These are phyloP conservation scores for Geotrichum armillariae DNA, from an alignment of 1,139 yeast species.

Conservation along the genomic window DNA sequence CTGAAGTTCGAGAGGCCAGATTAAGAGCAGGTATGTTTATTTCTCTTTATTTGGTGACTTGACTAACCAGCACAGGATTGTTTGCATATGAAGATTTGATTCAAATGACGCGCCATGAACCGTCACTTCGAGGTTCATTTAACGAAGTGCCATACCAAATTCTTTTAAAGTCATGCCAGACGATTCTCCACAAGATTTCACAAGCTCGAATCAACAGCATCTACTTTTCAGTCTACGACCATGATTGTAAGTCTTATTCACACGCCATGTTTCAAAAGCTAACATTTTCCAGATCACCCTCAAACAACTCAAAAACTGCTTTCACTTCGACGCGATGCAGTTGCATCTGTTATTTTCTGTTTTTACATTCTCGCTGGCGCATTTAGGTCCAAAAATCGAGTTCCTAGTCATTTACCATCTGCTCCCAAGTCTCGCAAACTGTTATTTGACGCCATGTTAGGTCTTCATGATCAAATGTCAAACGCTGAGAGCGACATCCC, in stretches of 20 bases:
- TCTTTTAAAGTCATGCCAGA: constrained; percentile 43
- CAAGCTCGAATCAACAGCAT: constrained; percentile 51
- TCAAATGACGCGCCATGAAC: constrained; percentile 43
- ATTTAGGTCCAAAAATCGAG: constrained; percentile 40
- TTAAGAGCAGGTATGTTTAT: constrained; percentile 41
- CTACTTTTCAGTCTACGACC: constrained; percentile 48
- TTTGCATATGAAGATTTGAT: constrained; percentile 44
- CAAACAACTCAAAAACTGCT: constrained; percentile 42
- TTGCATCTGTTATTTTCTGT: constrained; percentile 47
- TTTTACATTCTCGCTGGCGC: constrained; percentile 47
- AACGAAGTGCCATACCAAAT: constrained; percentile 31
- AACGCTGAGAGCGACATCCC: not conserved
- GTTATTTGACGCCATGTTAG: constrained; percentile 44
- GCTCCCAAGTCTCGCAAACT: constrained; percentile 46
- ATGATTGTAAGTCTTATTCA: constrained; percentile 11
- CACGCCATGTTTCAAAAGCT: not conserved
- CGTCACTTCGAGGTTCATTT: constrained; percentile 35
- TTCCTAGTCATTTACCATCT: constrained; percentile 49
- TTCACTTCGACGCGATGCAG: constrained; percentile 49
- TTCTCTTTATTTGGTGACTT: not conserved
- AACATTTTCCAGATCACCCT: constrained; percentile 31
- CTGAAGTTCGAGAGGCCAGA: constrained; percentile 50
- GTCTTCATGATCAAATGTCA: constrained; percentile 31
- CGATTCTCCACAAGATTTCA: constrained; percentile 44
- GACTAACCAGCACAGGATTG: constrained; percentile 26